A percentile compares a stretch with the other conserved stretches of the same genome.
These are phyloP conservation scores for Daedaleopsis sinensis DNA, from an alignment of 768 basidiomycete genomes.

Conservation along the genomic window DNA sequence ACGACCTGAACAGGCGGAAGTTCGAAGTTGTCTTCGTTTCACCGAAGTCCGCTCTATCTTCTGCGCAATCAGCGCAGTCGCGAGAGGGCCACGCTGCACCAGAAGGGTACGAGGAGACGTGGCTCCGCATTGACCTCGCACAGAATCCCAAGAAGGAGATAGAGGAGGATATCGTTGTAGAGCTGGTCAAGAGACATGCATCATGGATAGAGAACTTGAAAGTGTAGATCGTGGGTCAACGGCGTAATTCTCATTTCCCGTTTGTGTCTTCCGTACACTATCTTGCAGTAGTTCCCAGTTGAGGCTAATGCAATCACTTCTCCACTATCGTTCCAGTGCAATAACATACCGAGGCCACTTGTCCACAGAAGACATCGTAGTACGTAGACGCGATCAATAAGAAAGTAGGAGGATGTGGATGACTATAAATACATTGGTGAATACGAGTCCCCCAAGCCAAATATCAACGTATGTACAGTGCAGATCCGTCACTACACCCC, in stretches of 20 bases:
- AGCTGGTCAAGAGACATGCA: conserved; percentile 74
- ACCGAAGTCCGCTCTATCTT: conserved; percentile 29
- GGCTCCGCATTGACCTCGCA: conserved; percentile 60
- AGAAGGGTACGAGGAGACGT: conserved; percentile 52
- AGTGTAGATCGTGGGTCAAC: too few relatives aligned
- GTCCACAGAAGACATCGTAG: too few relatives aligned
- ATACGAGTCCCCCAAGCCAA: background rate
- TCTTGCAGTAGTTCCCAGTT: too few relatives aligned
- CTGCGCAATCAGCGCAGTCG: conserved; percentile 7
- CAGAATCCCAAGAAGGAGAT: conserved; percentile 66
- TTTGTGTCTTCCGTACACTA: too few relatives aligned
- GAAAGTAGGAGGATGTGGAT: background rate
- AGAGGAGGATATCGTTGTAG: conserved; percentile 85
- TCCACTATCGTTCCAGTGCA: too few relatives aligned
- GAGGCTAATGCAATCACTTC: too few relatives aligned
- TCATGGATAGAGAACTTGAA: conserved; percentile 53
- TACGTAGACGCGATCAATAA: background rate
- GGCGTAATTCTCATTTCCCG: too few relatives aligned
- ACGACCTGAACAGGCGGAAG: conserved; percentile 91
- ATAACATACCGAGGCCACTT: too few relatives aligned
- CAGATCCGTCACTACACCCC: too few relatives aligned
- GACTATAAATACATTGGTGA: background rate
- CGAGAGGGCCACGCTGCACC: conserved; percentile 21
- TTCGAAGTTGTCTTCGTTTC: conserved; percentile 92
- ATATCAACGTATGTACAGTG: background rate